Evolutionary conservation across 116 monocot genomes (phyloP).

Genomic region (Iris pallida): DNA sequence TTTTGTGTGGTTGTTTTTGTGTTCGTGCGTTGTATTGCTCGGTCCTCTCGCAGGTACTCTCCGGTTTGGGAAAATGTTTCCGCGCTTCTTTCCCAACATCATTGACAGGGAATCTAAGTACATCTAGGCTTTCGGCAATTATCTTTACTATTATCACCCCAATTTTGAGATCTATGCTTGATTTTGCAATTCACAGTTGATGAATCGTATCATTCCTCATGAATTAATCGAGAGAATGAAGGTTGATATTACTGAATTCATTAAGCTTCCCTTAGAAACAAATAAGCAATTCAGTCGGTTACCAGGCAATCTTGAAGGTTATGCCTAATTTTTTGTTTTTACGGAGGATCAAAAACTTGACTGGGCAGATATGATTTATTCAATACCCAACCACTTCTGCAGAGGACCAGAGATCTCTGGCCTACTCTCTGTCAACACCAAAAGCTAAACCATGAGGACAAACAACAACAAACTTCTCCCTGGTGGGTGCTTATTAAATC

Average conservation of each 20-base stretch:
- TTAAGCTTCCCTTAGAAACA: constrained; percentile 28
- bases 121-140: no score
- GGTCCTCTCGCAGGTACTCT: no score
- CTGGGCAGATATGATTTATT: constrained; percentile 26
- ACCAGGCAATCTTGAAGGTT: constrained; percentile 17
- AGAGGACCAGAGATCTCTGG: constrained; percentile 19
- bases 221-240: constrained; percentile 23
- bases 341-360: constrained; percentile 32
- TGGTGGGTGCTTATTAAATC: no score
- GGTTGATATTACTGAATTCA: constrained; percentile 15
- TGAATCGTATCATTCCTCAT: constrained; percentile 25
- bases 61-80: no score
- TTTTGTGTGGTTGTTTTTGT: no score
- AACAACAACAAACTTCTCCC: no score
- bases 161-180: no score
- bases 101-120: no score
- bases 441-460: no score
- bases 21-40: no score
- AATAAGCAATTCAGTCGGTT: constrained; percentile 6
- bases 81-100: no score
- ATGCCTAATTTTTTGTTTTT: constrained; percentile 23
- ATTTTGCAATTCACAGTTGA: constrained; percentile 5
- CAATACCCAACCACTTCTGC: constrained; percentile 10
- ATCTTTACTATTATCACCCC: no score
- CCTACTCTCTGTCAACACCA: constrained; percentile 4